Evolutionary conservation across 1,284 basidiomycete genomes (phyloP), one percentile per base, ranked within the genome.

Genomic region (Leccinum pachyderme): DNA sequence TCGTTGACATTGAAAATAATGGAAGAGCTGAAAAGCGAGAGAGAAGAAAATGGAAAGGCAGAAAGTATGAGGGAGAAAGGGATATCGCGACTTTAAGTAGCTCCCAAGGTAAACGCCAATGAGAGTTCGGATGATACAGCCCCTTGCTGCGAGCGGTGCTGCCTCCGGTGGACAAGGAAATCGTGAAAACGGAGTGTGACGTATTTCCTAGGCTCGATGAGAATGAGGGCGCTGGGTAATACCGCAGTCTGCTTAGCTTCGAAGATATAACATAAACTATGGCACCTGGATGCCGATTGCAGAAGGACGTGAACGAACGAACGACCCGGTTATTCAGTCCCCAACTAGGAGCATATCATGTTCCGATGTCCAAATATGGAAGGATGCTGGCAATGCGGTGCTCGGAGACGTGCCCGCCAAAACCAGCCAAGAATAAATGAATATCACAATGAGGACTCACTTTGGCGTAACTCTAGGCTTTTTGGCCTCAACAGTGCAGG

Each of bases 401-500:
- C 55, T 52, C 52, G 47, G 51, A 47, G 47, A 51, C 47, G 49
- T 18, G 47, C 41, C 44, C 41, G 35, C 25, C 46, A 50, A 46
- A 47, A 47, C 39, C 12, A 13, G 37, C 35, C 8, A 43, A 47
- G 15, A 31, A 32, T 31, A 29, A n/a, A 12, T 49, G 24, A 51
- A 57, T 54, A 61, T 59, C 51, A 58, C 56, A 59, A 51, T 60
- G 41, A 25, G 47, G 52, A 83, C 89, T 81, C 69, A 91, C 89
- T 89, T 91, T 56, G 89, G 87, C 28, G 82, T 82, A 39, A 81
- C 86, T 64, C 83, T 79, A 53, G 81, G 85, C 73, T 89, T 91
- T 58, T 89, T 79, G 44, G 87, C 87, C 71, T 90, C 88, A 45
- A 91, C 88, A 60, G 91, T 82, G 69, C 89, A 92, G 47, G 81